Percentiles rank a stretch among this genome's conserved stretches.
These are phyloP conservation scores for Kwoniella botswanensis DNA, from an alignment of 768 basidiomycete genomes.

Conservation along the genomic window DNA sequence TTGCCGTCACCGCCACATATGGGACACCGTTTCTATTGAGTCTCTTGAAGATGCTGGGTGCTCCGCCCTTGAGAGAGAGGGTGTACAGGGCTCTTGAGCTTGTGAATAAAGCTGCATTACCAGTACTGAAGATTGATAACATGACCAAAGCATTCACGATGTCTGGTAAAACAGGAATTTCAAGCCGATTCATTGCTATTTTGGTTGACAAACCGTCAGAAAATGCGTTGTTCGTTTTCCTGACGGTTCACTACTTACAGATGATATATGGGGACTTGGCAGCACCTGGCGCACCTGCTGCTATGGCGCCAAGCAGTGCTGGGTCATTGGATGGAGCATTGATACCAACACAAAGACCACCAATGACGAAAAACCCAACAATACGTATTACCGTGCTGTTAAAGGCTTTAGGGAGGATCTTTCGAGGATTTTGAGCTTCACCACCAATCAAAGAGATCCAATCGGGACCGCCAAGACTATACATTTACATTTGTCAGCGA, in stretches of 20 bases:
- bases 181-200: constrained; percentile 30
- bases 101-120: constrained; percentile 1
- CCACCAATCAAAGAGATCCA: constrained; percentile 26
- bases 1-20: constrained; percentile 29
- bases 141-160: constrained; percentile 30
- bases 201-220: not conserved
- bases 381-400: constrained; percentile 28
- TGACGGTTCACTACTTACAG: constrained; percentile 13
- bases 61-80: constrained; percentile 23
- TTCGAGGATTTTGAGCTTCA: constrained; percentile 27
- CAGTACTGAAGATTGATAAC: constrained; percentile 22
- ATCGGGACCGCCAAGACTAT: constrained; percentile 27
- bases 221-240: not conserved
- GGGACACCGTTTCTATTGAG: constrained; percentile 34
- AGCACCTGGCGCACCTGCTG: constrained; percentile 36
- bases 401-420: constrained; percentile 29
- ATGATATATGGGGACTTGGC: constrained; percentile 34
- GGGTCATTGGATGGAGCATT: constrained; percentile 17
- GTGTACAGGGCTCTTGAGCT: constrained; percentile 4
- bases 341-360: constrained; percentile 21
- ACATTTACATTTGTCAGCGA: not conserved
- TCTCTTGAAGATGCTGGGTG: constrained; percentile 25
- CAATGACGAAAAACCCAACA: constrained; percentile 21
- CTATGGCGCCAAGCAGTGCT: constrained; percentile 22
- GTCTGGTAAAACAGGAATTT: constrained; percentile 26